phyloP scores from a whole-genome alignment of 1,284 basidiomycete genomes.

The Ceratorhiza oryzae-sativae region DNA sequence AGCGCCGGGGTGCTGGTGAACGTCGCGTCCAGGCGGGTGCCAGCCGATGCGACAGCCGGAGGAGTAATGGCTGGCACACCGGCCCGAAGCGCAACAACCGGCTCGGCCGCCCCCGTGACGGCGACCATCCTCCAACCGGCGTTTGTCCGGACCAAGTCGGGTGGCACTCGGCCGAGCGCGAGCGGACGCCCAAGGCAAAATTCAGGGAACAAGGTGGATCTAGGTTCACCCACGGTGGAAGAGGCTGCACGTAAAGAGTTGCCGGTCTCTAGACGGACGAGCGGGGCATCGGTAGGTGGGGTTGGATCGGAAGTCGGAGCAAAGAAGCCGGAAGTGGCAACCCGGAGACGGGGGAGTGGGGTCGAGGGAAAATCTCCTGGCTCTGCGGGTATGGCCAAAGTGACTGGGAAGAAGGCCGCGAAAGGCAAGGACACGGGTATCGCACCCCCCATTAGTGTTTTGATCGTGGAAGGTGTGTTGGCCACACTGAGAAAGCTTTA shows the following conservation, averaged over 20 bases:
- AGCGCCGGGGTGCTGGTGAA: neutral
- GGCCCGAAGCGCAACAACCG: neutral
- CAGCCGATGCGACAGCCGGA: neutral
- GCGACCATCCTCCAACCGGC: neutral
- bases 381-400: slow-evolving; percentile 39
- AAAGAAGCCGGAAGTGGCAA: slow-evolving; percentile 4
- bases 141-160: slow-evolving; percentile 9
- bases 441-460: slow-evolving; percentile 92
- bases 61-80: neutral
- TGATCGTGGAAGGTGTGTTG: slow-evolving; percentile 89
- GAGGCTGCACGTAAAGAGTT: neutral
- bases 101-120: neutral
- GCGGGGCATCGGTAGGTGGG: neutral
- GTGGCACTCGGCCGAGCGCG: neutral
- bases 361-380: slow-evolving; percentile 26
- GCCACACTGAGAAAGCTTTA: neutral
- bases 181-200: neutral
- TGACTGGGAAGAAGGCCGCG: slow-evolving; percentile 45
- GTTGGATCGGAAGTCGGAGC: neutral
- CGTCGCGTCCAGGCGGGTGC: neutral
- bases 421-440: slow-evolving; percentile 59
- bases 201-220: slow-evolving; percentile 4
- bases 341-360: slow-evolving; percentile 27
- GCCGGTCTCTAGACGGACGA: neutral
- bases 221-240: neutral